A percentile compares a stretch with the other conserved stretches of the same genome.
phyloP scores from a whole-genome alignment of 208 protist genomes.

The Naegleria lovaniensis region DNA sequence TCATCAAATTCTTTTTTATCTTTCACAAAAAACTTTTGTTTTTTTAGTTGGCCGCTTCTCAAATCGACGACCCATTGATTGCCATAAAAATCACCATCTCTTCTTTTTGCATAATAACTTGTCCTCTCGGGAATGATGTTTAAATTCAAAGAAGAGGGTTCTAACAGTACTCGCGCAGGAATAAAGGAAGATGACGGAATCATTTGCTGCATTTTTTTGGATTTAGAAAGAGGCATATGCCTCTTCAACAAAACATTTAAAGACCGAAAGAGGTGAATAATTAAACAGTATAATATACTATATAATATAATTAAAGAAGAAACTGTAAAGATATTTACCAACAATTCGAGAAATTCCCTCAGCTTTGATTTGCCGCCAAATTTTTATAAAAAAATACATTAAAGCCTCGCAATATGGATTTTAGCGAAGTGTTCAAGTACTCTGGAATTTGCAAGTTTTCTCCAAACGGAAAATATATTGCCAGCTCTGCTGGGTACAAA shows the following conservation, averaged over 20 bases:
- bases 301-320: no score
- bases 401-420: slow-evolving; percentile 9
- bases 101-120: neutral
- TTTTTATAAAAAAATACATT: no score
- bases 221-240: no score
- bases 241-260: no score
- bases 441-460: slow-evolving; percentile 32
- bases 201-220: neutral
- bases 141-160: neutral
- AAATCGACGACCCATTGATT: neutral
- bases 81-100: neutral
- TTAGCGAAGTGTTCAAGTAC: slow-evolving; percentile 29
- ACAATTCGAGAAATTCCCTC: no score
- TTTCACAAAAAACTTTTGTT: slow-evolving; percentile 13
- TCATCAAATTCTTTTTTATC: neutral
- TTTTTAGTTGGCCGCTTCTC: neutral
- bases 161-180: neutral
- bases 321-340: no score
- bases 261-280: no score
- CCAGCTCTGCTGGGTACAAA: slow-evolving; percentile 5
- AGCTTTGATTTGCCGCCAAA: no score
- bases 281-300: no score
- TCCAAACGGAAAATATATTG: slow-evolving; percentile 28
- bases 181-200: neutral
- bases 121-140: neutral